Conservation (phyloP, 108 stramenopile genomes). For the Nitzschia putrida region DNA sequence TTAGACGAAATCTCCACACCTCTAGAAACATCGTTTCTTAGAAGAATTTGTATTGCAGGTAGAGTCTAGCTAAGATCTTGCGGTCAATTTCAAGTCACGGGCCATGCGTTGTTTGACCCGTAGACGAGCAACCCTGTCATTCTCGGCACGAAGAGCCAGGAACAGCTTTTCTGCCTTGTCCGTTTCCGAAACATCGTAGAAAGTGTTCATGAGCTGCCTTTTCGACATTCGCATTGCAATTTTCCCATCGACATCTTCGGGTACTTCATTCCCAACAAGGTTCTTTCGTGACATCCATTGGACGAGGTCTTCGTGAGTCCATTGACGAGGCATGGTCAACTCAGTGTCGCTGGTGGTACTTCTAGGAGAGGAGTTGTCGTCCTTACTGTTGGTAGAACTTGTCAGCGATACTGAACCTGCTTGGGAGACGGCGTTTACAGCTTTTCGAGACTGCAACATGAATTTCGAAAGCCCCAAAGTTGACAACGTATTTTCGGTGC, state of each 20-base stretch:
- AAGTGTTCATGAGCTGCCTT: slow-evolving; percentile 30
- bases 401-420: no score
- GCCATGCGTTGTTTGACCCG: slow-evolving; percentile 37
- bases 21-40: no score
- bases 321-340: slow-evolving; percentile 32
- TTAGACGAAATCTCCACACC: no score
- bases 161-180: slow-evolving; percentile 26
- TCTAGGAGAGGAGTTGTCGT: slow-evolving; percentile 6
- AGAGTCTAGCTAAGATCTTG: no score
- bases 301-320: slow-evolving; percentile 34
- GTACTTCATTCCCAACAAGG: slow-evolving; percentile 10
- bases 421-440: no score
- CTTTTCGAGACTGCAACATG: no score
- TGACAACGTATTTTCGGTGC: slow-evolving; percentile 58
- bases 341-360: slow-evolving; percentile 1
- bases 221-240: slow-evolving; percentile 44
- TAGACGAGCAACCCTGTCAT: slow-evolving; percentile 40
- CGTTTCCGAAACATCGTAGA: slow-evolving; percentile 18
- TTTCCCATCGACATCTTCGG: slow-evolving; percentile 31
- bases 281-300: slow-evolving; percentile 35
- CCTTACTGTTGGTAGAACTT: background rate
- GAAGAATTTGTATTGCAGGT: no score
- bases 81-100: slow-evolving; percentile 2
- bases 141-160: slow-evolving; percentile 40
- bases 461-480: background rate